Base-by-base conservation (phyloP, 805 yeast genomes). In the Metschnikowia proteae region DNA sequence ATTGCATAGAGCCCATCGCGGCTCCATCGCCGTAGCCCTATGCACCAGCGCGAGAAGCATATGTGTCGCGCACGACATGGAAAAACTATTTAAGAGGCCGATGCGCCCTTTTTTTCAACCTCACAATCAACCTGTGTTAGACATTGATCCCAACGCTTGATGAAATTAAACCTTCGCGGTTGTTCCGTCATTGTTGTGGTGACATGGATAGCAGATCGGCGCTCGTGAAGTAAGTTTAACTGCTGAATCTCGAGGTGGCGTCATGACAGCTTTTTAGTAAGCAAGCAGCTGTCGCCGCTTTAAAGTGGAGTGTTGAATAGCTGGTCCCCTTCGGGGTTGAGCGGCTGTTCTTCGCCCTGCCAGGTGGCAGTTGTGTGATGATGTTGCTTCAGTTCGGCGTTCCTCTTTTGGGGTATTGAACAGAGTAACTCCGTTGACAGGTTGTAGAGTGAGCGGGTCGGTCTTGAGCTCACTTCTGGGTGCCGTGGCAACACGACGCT, bases 361-460 rank as follows among this genome's bases (percentile, higher is more conserved):
- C 48, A 59, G 66, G 55, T 60, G 64, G 60, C 52, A 25, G 50
- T 47, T 41, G 54, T 25, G 49, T 43, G 43, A 22, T 34, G 42
- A 30, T 4, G 26, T 5, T 32, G 31, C n/a, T 27, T 33, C 44
- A 17, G 27, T 39, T 39, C 29, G 41, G 43, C 39, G 48, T 51
- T 48, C 47, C 60, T 63, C 62, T 47, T 58, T 56, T 45, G 56
- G 56, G 70, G 73, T 65, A 70, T 86, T 79, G 73, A 78, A 79
- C 91, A 84, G 92, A 78, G 84, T 67, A 74, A 89, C 97, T 96
- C 96, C 88, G 96, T 83, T 96, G 96, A 91, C 96, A 83, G 91
- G 86, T 86, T 86, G 85, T 69, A 87, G 77, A 92, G 59, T 57
- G 75, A 88, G 82, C 79, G 78, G 72, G 72, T 62, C 64, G 80